Percentiles rank a stretch among this genome's conserved stretches.
Evolutionary conservation across 768 basidiomycete genomes (phyloP).

Genomic region (Hygrophoropsis aurantiaca): DNA sequence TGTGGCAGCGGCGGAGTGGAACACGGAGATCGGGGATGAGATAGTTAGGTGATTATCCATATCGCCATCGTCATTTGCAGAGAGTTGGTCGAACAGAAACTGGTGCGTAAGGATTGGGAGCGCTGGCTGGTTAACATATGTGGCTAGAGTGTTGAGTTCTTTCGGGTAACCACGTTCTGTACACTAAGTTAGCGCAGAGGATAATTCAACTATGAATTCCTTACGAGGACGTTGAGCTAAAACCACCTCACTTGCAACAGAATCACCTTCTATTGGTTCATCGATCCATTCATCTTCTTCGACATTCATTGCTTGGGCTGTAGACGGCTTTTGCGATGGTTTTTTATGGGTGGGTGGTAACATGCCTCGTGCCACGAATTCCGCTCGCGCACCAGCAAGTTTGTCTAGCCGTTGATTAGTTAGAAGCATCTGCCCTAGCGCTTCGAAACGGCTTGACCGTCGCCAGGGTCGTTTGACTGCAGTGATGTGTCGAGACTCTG

Average conservation of each 20-base stretch:
- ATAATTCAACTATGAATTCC: background rate
- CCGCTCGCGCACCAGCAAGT: conserved; percentile 12
- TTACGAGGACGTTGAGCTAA: background rate
- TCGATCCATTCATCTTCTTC: too few species aligned
- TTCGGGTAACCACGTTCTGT: background rate
- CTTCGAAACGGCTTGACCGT: conserved; percentile 12
- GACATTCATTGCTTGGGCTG: background rate
- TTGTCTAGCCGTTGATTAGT: conserved; percentile 26
- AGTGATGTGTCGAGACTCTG: conserved; percentile 15
- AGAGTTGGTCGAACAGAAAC: conserved; percentile 7
- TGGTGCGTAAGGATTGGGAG: conserved; percentile 2
- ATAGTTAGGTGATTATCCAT: too few species aligned
- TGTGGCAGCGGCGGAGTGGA: conserved; percentile 26
- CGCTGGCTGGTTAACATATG: conserved; percentile 3
- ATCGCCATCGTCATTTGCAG: conserved; percentile 10
- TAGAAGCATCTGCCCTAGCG: conserved; percentile 15
- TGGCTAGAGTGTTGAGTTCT: background rate
- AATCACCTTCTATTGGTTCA: background rate
- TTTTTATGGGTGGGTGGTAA: background rate
- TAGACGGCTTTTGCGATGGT: background rate
- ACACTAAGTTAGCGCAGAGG: too few species aligned
- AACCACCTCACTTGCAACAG: background rate
- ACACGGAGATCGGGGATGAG: conserved; percentile 26
- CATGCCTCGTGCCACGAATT: conserved; percentile 4
- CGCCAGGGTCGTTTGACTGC: conserved; percentile 17